Evolutionary conservation across 345 rosid species (phyloP).

Genomic region (Chamaenerion angustifolium): DNA sequence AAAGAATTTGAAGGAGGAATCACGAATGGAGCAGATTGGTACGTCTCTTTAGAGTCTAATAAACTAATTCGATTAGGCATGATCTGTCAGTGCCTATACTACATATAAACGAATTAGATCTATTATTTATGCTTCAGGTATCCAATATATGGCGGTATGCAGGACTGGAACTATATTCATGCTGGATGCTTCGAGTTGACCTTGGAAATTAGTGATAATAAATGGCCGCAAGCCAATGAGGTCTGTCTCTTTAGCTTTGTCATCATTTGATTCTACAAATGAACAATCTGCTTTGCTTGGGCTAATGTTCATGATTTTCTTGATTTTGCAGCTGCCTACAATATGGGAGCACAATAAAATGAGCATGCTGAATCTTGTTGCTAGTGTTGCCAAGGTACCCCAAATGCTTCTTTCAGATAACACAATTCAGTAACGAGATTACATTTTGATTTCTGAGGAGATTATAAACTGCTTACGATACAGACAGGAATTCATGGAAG

Average conservation of each 20-base stretch:
- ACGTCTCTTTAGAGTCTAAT: conserved; percentile 7
- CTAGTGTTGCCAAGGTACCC: conserved; percentile 65
- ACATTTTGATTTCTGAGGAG: background rate
- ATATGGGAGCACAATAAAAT: conserved; percentile 79
- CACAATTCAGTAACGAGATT: background rate
- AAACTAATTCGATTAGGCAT: background rate
- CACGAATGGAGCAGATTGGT: conserved; percentile 94
- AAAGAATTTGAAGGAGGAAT: conserved; percentile 81
- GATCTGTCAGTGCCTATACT: background rate
- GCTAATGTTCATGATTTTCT: conserved; percentile 4
- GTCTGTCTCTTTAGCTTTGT: conserved; percentile 19
- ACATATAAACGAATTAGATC: background rate
- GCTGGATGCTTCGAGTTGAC: conserved; percentile 95
- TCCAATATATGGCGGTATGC: conserved; percentile 98
- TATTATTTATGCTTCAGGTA: conserved; percentile 45
- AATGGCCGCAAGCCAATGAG: conserved; percentile 89
- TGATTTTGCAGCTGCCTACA: conserved; percentile 60
- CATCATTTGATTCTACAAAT: background rate
- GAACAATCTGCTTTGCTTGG: background rate
- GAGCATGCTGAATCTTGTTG: conserved; percentile 88
- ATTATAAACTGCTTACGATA: background rate
- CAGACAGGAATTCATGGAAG: conserved; percentile 91
- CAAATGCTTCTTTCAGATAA: no score
- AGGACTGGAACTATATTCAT: conserved; percentile 95
- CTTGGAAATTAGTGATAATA: conserved; percentile 83